Conservation (phyloP, 1,139 yeast species). For the Candida mesenterica region DNA sequence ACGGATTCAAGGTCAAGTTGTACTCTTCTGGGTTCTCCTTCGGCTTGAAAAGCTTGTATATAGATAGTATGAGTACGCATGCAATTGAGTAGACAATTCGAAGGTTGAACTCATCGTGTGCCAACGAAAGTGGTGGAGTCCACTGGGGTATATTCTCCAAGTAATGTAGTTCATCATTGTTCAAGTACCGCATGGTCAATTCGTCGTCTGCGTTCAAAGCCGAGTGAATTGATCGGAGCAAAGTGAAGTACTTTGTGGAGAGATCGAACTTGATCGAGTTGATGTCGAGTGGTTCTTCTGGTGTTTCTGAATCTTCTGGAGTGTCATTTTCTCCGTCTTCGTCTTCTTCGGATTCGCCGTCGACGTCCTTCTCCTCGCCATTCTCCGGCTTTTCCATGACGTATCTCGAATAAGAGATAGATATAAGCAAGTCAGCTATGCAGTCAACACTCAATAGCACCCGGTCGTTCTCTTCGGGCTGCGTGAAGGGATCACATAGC, state of each 20-base stretch:
- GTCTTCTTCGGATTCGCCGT: constrained; percentile 5
- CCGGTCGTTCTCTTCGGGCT: constrained; percentile 61
- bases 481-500: constrained; percentile 65
- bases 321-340: constrained; percentile 8
- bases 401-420: constrained; percentile 27
- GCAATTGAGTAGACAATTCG: constrained; percentile 52
- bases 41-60: constrained; percentile 50
- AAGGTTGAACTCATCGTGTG: constrained; percentile 28
- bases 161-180: constrained; percentile 46
- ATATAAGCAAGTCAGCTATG: constrained; percentile 52
- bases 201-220: constrained; percentile 50
- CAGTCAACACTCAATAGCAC: constrained; percentile 53
- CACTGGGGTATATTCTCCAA: constrained; percentile 42
- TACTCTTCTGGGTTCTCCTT: constrained; percentile 22
- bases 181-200: constrained; percentile 38
- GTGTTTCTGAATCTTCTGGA: constrained; percentile 7
- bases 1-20: constrained; percentile 57
- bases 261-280: constrained; percentile 38
- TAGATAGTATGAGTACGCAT: constrained; percentile 49
- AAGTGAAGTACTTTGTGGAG: constrained; percentile 35
- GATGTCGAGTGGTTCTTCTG: constrained; percentile 8
- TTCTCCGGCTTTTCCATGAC: constrained; percentile 7
- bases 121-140: constrained; percentile 48
- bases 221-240: constrained; percentile 41
- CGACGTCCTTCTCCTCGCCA: constrained; percentile 7